These are phyloP conservation scores for Intubia oerlemansii DNA, from an alignment of 2,329 filamentous ascomycete genomes.

Conservation along the genomic window DNA sequence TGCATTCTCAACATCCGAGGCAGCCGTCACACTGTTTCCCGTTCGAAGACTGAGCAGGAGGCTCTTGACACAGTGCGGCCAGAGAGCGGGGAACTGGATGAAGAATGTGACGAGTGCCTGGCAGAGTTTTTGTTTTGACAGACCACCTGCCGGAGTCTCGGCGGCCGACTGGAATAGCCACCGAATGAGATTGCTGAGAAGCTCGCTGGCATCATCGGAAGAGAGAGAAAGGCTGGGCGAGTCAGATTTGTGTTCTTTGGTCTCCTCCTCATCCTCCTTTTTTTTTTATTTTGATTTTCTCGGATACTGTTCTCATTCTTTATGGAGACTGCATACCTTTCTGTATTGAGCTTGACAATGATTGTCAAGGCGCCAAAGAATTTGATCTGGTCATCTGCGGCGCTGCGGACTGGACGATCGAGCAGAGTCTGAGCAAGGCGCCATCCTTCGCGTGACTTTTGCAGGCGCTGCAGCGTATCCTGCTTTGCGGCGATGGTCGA, in stretches of 20 bases:
- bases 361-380: constrained; percentile 90
- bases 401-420: constrained; percentile 14
- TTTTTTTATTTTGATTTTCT: too few relatives aligned
- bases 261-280: too few relatives aligned
- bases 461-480: constrained; percentile 55
- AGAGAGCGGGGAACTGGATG: constrained; percentile 44
- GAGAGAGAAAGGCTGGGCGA: constrained; percentile 25
- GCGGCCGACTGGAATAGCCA: constrained; percentile 38
- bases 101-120: constrained; percentile 61
- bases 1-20: constrained; percentile 23
- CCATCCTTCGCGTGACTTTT: constrained; percentile 69
- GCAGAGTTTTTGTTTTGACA: constrained; percentile 54
- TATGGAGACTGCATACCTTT: too few relatives aligned
- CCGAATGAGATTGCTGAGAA: constrained; percentile 37
- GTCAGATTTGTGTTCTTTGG: too few relatives aligned
- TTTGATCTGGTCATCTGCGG: constrained; percentile 51
- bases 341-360: constrained; percentile 85
- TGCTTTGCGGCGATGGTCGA: constrained; percentile 33
- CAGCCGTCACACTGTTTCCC: constrained; percentile 21
- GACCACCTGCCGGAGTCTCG: constrained; percentile 28
- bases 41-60: constrained; percentile 35
- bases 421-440: constrained; percentile 60
- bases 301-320: too few relatives aligned
- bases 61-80: constrained; percentile 43
- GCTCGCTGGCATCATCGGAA: constrained; percentile 32